These are phyloP conservation scores for Ministeria vibrans DNA, from an alignment of 78 protist genomes.

Conservation along the genomic window DNA sequence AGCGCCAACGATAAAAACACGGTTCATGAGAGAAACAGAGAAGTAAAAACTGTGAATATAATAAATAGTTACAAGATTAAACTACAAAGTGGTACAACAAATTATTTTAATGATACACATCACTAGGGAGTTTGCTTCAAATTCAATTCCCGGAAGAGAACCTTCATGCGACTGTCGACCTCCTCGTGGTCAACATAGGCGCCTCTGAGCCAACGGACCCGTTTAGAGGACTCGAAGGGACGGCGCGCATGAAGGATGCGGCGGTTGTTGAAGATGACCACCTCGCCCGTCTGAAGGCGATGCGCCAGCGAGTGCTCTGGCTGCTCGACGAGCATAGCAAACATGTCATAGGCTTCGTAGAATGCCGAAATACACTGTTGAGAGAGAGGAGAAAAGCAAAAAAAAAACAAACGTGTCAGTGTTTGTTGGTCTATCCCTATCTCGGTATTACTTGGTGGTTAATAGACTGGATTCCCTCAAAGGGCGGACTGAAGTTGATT, in stretches of 20 bases:
- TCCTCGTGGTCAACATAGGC: slow-evolving; percentile 15
- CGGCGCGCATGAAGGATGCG: slow-evolving; percentile 48
- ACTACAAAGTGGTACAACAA: too few species aligned
- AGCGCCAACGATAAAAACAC: slow-evolving; percentile 66
- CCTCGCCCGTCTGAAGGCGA: slow-evolving; percentile 28
- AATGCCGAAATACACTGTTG: not conserved
- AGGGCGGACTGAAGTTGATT: too few species aligned
- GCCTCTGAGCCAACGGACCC: slow-evolving; percentile 14
- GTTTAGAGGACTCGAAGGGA: not conserved
- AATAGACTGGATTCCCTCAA: not conserved
- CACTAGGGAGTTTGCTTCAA: too few species aligned
- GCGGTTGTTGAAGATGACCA: slow-evolving; percentile 45
- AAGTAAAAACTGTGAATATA: too few species aligned
- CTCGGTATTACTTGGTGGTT: too few species aligned
- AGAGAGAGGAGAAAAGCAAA: not conserved
- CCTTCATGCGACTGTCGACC: not conserved
- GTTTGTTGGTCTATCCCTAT: too few species aligned
- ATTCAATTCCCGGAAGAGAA: not conserved
- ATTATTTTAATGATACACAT: too few species aligned
- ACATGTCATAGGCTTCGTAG: not conserved
- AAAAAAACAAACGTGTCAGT: not conserved
- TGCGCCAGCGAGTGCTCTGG: not conserved
- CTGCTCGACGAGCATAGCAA: not conserved
- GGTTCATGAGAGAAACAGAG: not conserved
- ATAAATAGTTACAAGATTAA: too few species aligned